Conservation (phyloP, 192 early-diverging fungal genomes). For the Coemansia sp. region DNA sequence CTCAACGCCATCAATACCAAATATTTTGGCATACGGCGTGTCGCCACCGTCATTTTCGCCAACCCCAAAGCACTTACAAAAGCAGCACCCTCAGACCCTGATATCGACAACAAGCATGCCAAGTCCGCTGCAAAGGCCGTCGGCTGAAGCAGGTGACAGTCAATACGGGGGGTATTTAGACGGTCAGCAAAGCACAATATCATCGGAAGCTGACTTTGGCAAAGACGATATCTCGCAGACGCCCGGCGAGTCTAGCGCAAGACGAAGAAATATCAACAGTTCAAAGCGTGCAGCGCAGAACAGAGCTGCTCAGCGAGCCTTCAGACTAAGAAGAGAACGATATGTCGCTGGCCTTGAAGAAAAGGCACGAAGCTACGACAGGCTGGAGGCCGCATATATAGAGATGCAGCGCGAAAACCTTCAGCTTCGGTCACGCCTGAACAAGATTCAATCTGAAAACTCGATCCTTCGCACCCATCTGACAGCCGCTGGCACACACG, state of each 20-base stretch:
- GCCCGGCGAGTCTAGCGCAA: constrained; percentile 18
- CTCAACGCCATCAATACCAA: constrained; percentile 26
- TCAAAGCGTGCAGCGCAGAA: constrained; percentile 56
- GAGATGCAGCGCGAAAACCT: constrained; percentile 48
- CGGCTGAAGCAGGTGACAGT: constrained; percentile 9
- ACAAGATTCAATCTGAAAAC: constrained; percentile 34
- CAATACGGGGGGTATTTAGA: constrained; percentile 14
- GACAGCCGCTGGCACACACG: constrained; percentile 21
- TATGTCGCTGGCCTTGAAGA: constrained; percentile 51
- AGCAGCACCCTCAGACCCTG: constrained; percentile 3
- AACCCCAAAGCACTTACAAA: neutral
- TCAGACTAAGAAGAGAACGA: constrained; percentile 47
- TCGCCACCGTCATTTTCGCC: constrained; percentile 4
- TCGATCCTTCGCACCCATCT: constrained; percentile 26
- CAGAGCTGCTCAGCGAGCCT: constrained; percentile 50
- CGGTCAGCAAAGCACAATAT: constrained; percentile 17
- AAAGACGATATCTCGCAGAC: constrained; percentile 30
- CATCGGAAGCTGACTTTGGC: constrained; percentile 24
- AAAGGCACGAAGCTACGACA: constrained; percentile 48
- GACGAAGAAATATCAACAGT: constrained; percentile 50
- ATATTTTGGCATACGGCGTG: constrained; percentile 14
- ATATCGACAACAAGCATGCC: neutral
- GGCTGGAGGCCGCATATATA: constrained; percentile 42
- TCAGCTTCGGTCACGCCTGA: constrained; percentile 27
- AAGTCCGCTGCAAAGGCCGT: neutral